A percentile compares a stretch with the other conserved stretches of the same genome.
Conservation (phyloP, 2,329 filamentous ascomycete genomes). For the Fusarium sp. region DNA sequence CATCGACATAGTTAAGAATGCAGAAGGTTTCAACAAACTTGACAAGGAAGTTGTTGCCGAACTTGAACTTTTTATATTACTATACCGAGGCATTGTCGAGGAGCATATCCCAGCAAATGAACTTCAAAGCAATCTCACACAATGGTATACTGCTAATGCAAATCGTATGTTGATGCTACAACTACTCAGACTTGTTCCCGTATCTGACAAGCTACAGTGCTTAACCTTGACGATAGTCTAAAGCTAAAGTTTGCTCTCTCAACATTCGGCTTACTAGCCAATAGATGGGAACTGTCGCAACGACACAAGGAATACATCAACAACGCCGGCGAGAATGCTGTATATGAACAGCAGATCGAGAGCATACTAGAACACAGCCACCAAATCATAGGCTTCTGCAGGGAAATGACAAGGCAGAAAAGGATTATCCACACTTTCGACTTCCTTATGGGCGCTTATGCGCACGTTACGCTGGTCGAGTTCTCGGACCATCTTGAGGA, state of each 20-base stretch:
- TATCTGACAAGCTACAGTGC: background rate
- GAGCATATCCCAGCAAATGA: background rate
- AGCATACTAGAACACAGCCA: background rate
- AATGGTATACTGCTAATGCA: background rate
- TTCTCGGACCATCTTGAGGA: background rate
- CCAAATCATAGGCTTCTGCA: background rate
- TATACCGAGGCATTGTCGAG: background rate
- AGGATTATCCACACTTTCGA: background rate
- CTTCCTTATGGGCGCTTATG: background rate
- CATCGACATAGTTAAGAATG: background rate
- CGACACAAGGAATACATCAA: accelerated
- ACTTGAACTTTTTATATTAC: background rate
- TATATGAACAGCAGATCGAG: background rate
- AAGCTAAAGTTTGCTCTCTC: background rate
- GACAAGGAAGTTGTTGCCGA: background rate
- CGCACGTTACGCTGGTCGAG: background rate
- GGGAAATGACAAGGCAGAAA: background rate
- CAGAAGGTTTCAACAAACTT: background rate
- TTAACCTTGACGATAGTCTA: accelerated
- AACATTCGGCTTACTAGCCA: background rate
- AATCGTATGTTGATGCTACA: accelerated
- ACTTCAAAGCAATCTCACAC: background rate
- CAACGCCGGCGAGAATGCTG: accelerated
- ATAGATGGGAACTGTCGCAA: background rate
- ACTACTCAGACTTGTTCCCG: accelerated